Conservation (phyloP, 202 grass and related monocot species). For the Setaria italica region DNA sequence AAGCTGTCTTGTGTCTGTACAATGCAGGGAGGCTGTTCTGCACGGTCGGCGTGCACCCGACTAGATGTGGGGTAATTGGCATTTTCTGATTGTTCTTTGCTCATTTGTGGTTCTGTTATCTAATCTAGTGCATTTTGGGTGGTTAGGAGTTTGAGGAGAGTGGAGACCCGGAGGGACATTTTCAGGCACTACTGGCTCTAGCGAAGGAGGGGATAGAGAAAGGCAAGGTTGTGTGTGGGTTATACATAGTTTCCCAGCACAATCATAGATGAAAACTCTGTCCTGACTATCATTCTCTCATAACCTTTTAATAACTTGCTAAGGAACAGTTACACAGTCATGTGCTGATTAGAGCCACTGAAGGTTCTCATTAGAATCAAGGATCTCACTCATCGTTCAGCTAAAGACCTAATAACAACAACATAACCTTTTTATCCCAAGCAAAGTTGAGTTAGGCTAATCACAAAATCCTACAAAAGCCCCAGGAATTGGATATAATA, state of each 20-base stretch:
- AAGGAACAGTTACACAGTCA: not conserved
- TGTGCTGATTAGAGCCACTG: not conserved
- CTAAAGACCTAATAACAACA: not conserved
- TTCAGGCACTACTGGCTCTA: slow-evolving; percentile 72
- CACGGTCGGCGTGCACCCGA: slow-evolving; percentile 92
- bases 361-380: not conserved
- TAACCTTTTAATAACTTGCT: not conserved
- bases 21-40: slow-evolving; percentile 87
- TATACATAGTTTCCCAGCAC: not conserved
- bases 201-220: slow-evolving; percentile 77
- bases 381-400: not conserved
- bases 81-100: slow-evolving; percentile 11
- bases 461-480: not conserved
- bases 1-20: slow-evolving; percentile 21
- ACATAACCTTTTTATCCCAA: not conserved
- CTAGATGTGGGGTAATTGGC: slow-evolving; percentile 81
- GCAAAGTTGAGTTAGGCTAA: not conserved
- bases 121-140: slow-evolving; percentile 30
- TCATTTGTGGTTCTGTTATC: slow-evolving; percentile 29
- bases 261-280: not conserved
- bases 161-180: slow-evolving; percentile 84
- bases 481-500: not conserved
- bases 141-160: slow-evolving; percentile 91
- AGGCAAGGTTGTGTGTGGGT: slow-evolving; percentile 70
- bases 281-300: not conserved